phyloP scores from a whole-genome alignment of 106 monocot genomes.

The Apostasia shenzhenica region DNA sequence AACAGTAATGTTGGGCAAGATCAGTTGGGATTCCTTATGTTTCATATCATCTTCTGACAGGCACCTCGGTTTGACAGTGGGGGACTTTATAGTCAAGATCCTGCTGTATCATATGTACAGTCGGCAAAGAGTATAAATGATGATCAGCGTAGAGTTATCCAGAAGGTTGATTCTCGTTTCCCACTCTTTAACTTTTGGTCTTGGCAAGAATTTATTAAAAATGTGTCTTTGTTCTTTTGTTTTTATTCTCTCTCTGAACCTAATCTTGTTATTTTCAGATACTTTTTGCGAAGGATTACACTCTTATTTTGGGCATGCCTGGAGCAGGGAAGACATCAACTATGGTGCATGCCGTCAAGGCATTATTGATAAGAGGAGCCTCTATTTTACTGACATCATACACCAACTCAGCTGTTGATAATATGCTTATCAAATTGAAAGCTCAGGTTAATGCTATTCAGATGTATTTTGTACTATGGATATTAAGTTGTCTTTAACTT shows the following conservation, averaged over 20 bases:
- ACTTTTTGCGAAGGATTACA: slow-evolving; percentile 86
- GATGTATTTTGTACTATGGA: neutral
- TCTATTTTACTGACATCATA: slow-evolving; percentile 96
- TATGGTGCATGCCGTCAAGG: slow-evolving; percentile 98
- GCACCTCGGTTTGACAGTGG: slow-evolving; percentile 88
- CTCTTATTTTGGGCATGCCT: slow-evolving; percentile 97
- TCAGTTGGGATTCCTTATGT: slow-evolving; percentile 5
- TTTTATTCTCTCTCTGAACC: neutral
- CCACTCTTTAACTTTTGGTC: neutral
- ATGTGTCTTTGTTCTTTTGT: neutral
- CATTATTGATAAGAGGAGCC: slow-evolving; percentile 76
- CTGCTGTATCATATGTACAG: slow-evolving; percentile 70
- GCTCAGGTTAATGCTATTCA: slow-evolving; percentile 44
- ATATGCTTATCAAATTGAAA: slow-evolving; percentile 92
- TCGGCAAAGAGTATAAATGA: slow-evolving; percentile 67
- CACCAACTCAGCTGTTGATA: slow-evolving; percentile 96
- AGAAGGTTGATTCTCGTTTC: slow-evolving; percentile 41
- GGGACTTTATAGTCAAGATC: slow-evolving; percentile 85
- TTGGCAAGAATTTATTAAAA: neutral
- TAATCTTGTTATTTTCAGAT: slow-evolving; percentile 40
- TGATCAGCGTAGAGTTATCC: slow-evolving; percentile 82
- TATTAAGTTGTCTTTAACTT: no score
- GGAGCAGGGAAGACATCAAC: slow-evolving; percentile 99
- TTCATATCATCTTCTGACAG: slow-evolving; percentile 24
- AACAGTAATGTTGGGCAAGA: neutral